A percentile compares a stretch with the other conserved stretches of the same genome.
Conservation (phyloP, 768 basidiomycete species). For the Neoboletus subvelutipes region DNA sequence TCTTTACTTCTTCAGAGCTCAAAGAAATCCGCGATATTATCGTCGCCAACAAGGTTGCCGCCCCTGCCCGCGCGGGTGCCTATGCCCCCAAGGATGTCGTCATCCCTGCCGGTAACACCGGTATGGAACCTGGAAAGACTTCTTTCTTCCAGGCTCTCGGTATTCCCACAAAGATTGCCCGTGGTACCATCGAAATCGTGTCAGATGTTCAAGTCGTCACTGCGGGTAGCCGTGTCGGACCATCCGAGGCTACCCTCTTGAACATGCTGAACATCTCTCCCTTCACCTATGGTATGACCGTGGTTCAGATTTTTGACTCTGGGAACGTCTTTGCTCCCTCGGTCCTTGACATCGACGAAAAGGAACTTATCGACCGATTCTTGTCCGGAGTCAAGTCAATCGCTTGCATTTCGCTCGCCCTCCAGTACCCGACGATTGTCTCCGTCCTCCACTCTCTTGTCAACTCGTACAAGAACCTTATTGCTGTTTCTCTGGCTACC, state of each 20-base stretch:
- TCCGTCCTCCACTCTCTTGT: conserved; percentile 94
- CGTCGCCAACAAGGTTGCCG: conserved; percentile 95
- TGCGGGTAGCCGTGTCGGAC: conserved; percentile 90
- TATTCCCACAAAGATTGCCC: conserved; percentile 99
- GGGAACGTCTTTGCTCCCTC: conserved; percentile 89
- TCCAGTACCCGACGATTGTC: conserved; percentile 94
- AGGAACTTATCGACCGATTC: conserved; percentile 90
- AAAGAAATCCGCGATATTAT: conserved; percentile 95
- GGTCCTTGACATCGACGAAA: conserved; percentile 92
- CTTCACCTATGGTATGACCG: conserved; percentile 99
- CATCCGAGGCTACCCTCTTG: conserved; percentile 95
- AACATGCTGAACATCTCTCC: conserved; percentile 99
- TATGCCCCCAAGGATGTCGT: conserved; percentile 88
- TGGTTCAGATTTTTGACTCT: conserved; percentile 93
- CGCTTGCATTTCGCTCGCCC: conserved; percentile 92
- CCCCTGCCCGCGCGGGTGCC: conserved; percentile 98
- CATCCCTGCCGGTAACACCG: conserved; percentile 96
- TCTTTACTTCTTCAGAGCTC: conserved; percentile 90
- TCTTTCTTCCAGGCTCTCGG: conserved; percentile 99
- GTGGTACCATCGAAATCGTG: conserved; percentile 99
- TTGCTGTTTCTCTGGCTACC: conserved; percentile 84
- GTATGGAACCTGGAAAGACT: conserved; percentile 99
- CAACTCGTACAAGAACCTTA: conserved; percentile 98
- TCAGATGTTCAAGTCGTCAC: conserved; percentile 93
- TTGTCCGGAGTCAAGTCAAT: conserved; percentile 91